Percentiles rank a stretch among this genome's conserved stretches.
Conservation (phyloP, 805 yeast genomes). For the Kuraishia floccosa region DNA sequence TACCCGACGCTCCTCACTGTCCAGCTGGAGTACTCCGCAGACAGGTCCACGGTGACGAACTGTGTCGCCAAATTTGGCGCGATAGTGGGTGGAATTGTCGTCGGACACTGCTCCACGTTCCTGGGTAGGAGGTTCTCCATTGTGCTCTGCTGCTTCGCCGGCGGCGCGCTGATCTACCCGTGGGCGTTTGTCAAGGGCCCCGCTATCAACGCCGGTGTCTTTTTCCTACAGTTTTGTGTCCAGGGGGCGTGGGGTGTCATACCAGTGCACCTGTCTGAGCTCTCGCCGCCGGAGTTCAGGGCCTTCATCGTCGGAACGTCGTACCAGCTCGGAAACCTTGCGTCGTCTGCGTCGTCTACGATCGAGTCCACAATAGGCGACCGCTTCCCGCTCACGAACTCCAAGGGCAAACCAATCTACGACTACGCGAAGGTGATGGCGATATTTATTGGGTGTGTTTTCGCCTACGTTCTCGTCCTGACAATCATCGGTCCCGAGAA, state of each 20-base stretch:
- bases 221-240: constrained; percentile 50
- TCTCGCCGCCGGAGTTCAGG: constrained; percentile 52
- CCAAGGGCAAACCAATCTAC: constrained; percentile 18
- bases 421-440: constrained; percentile 68
- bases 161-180: constrained; percentile 43
- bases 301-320: constrained; percentile 53
- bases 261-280: constrained; percentile 50
- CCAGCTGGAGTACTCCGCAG: constrained; percentile 27
- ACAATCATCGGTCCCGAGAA: constrained; percentile 49
- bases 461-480: constrained; percentile 35
- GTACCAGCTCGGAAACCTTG: constrained; percentile 62
- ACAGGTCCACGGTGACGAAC: constrained; percentile 43
- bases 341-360: constrained; percentile 60
- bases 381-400: constrained; percentile 36
- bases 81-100: constrained; percentile 38
- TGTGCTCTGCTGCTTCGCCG: constrained; percentile 20
- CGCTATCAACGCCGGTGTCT: constrained; percentile 47
- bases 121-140: constrained; percentile 45
- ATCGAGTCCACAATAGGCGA: constrained; percentile 56
- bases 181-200: constrained; percentile 38
- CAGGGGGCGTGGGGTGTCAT: constrained; percentile 66
- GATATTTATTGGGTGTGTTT: constrained; percentile 56
- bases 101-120: constrained; percentile 45
- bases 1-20: constrained; percentile 41
- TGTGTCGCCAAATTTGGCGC: constrained; percentile 52